Evolutionary conservation across 768 basidiomycete genomes (phyloP).

Genomic region (Ramaria sp.): DNA sequence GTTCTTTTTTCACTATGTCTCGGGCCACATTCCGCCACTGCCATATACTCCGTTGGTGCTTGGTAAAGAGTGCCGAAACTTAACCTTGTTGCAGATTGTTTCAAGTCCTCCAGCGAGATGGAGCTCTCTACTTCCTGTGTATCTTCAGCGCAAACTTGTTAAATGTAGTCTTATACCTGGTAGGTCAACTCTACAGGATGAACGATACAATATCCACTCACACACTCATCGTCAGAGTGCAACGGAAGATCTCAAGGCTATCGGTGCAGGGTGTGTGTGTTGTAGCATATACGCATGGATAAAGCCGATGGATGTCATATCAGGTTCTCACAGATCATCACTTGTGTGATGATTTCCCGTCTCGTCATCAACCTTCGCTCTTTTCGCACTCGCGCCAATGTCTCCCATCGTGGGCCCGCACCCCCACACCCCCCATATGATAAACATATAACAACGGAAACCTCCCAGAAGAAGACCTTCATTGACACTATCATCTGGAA

Average conservation of each 20-base stretch:
- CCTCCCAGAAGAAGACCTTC: background rate
- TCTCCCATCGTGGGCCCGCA: too few species aligned
- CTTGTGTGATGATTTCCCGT: slow-evolving; percentile 7
- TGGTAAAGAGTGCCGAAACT: too few species aligned
- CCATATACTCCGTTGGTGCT: too few species aligned
- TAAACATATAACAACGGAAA: background rate
- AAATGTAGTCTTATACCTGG: slow-evolving; percentile 3
- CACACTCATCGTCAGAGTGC: background rate
- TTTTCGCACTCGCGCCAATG: background rate
- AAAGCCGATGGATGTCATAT: background rate
- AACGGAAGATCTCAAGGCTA: slow-evolving; percentile 7
- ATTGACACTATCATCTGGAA: background rate
- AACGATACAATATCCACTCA: background rate
- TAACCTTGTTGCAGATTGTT: background rate
- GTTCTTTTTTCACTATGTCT: background rate
- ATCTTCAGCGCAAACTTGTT: slow-evolving; percentile 6
- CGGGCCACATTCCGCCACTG: too few species aligned
- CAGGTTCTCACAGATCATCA: slow-evolving; percentile 8
- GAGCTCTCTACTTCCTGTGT: slow-evolving; percentile 5
- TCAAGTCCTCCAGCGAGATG: background rate
- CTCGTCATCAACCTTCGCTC: slow-evolving; percentile 7
- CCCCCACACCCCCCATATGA: background rate
- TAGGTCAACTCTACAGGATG: background rate
- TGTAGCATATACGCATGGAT: background rate
- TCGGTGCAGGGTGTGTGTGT: slow-evolving; percentile 3